Conservation (phyloP, 768 basidiomycete genomes). For the Suillus fuscotomentosus region DNA sequence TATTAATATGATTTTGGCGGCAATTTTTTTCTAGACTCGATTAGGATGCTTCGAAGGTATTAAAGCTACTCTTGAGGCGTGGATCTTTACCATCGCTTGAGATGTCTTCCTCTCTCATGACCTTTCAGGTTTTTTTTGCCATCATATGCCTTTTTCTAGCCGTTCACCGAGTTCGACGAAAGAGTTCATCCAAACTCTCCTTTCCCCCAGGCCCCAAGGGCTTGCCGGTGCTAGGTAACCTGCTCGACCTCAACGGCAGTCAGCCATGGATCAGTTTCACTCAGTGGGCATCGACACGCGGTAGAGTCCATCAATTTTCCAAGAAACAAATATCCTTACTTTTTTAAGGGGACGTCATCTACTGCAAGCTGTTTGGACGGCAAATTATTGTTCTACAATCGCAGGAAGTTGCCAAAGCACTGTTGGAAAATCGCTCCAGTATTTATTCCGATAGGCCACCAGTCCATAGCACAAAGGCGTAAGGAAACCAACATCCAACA, state of each 20-base stretch:
- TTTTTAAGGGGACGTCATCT: slow-evolving; percentile 29
- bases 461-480: slow-evolving; percentile 26
- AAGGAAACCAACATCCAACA: neutral
- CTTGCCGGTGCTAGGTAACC: slow-evolving; percentile 28
- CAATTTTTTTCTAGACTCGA: neutral
- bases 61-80: neutral
- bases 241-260: slow-evolving; percentile 22
- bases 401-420: slow-evolving; percentile 27
- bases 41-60: neutral
- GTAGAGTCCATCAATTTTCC: slow-evolving; percentile 13
- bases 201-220: slow-evolving; percentile 32
- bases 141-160: slow-evolving; percentile 12
- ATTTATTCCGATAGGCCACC: slow-evolving; percentile 39
- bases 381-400: slow-evolving; percentile 34
- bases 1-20: neutral
- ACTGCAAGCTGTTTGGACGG: slow-evolving; percentile 30
- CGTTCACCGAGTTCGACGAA: slow-evolving; percentile 14
- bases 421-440: slow-evolving; percentile 35
- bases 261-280: slow-evolving; percentile 35
- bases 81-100: neutral
- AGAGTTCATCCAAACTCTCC: neutral
- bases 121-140: slow-evolving; percentile 3
- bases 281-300: slow-evolving; percentile 26
- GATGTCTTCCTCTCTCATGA: slow-evolving; percentile 9
- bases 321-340: neutral